phyloP scores from a whole-genome alignment of 192 early-diverging fungal species.

The Entrophospora sp. region DNA sequence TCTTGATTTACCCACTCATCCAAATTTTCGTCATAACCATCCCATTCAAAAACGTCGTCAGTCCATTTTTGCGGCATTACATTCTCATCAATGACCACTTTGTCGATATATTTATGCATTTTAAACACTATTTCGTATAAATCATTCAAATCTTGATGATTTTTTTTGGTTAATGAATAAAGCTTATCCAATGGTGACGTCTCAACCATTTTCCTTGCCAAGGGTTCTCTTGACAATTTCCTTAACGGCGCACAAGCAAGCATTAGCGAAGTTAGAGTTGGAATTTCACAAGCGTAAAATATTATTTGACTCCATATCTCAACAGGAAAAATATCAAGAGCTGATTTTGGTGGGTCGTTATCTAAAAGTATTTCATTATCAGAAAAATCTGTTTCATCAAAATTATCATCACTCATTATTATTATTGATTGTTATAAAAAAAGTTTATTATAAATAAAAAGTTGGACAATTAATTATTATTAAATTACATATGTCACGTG shows the following conservation, averaged over 20 bases:
- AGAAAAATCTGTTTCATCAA: neutral
- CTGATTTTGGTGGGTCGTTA: neutral
- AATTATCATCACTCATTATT: too few species aligned
- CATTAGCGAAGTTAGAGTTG: neutral
- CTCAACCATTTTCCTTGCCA: neutral
- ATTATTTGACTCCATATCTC: constrained; percentile 16
- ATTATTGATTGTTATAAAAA: too few species aligned
- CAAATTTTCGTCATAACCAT: neutral
- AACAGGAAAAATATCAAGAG: constrained; percentile 10
- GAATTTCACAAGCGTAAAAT: neutral
- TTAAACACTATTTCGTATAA: neutral
- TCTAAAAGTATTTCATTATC: neutral
- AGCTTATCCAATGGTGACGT: neutral
- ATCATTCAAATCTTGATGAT: neutral
- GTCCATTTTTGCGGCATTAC: constrained; percentile 15
- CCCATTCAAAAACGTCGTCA: constrained; percentile 18
- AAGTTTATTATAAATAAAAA: too few species aligned
- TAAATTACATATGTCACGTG: too few species aligned
- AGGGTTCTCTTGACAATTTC: neutral
- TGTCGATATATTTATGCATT: constrained; percentile 20
- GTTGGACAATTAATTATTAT: too few species aligned
- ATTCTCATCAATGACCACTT: neutral
- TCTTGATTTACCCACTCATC: neutral
- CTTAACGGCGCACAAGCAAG: neutral
- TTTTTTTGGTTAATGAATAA: neutral